A percentile compares a stretch with the other conserved stretches of the same genome.
These are phyloP conservation scores for Phlebiopsis flavidoalba DNA, from an alignment of 768 basidiomycete species.

Conservation along the genomic window DNA sequence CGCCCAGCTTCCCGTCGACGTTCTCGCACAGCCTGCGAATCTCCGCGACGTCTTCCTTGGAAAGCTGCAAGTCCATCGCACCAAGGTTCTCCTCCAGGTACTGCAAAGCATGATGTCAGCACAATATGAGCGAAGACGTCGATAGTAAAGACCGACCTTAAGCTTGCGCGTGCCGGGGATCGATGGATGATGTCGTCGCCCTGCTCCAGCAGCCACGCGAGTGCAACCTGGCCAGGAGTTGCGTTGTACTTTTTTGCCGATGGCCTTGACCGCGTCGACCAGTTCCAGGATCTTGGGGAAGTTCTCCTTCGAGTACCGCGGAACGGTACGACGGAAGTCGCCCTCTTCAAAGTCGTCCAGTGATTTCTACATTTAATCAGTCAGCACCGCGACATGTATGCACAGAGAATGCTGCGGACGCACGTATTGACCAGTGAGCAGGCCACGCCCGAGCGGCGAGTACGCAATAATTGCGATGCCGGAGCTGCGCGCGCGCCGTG, in stretches of 20 bases:
- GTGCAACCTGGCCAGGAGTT: constrained; percentile 29
- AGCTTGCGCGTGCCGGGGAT: constrained; percentile 20
- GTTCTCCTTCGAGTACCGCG: constrained; percentile 30
- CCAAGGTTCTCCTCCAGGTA: constrained; percentile 29
- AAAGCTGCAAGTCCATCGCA: constrained; percentile 19
- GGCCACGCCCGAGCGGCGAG: constrained; percentile 29
- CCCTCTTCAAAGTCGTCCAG: constrained; percentile 26
- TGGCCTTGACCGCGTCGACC: constrained; percentile 12
- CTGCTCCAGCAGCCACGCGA: constrained; percentile 28
- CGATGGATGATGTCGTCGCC: constrained; percentile 28
- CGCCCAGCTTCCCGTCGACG: constrained; percentile 21
- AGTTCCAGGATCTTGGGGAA: constrained; percentile 35
- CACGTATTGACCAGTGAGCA: constrained; percentile 27
- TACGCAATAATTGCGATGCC: constrained; percentile 32
- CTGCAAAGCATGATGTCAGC: constrained; percentile 13
- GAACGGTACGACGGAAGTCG: constrained; percentile 22
- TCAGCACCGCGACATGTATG: background rate
- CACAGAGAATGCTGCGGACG: background rate
- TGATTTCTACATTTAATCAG: constrained; percentile 17
- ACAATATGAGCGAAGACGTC: background rate
- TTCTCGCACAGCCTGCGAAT: constrained; percentile 26
- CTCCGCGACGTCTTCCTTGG: constrained; percentile 22
- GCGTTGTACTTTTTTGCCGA: constrained; percentile 20
- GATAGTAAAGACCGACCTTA: constrained; percentile 8
- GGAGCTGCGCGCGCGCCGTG: constrained; percentile 27